Evolutionary conservation across 2,329 filamentous ascomycete genomes (phyloP), one percentile per base, ranked within the genome.

Genomic region (Trichoderma harzianum): DNA sequence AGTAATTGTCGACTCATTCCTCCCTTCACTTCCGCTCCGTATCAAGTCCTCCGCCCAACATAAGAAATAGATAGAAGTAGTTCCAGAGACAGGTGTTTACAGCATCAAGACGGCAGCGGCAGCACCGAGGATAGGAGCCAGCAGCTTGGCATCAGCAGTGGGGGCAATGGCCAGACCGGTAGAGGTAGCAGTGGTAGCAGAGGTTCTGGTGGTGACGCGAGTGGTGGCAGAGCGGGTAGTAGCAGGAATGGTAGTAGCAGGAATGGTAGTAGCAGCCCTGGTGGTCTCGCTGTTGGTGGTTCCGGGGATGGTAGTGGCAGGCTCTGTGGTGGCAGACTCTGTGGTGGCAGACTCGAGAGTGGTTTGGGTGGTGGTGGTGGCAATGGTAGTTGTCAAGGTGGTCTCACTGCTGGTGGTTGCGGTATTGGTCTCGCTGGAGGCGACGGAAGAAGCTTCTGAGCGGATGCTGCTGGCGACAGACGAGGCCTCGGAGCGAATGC

Each of bases 81-180:
- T 51, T 61, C 26, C 39, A 51, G 30, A 24, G 47, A 53, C 30
- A 51, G 5, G 21, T 60, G 57, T 53, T 71, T 66, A 71, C 32
- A 71, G 18, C 69, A 71, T 65, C 61, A 71, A n/a, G 6, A 71
- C 10, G 26, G 69, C 69, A 14, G 69, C 69, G 26, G 69, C 69
- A 60, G 69, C 69, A 65, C 69, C 69, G 16, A 71, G 26, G 61
- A 71, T 57, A 16, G 69, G 69, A 28, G 62, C 69, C 51, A 71
- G 61, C 51, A 71, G 47, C 69, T 72, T 72, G 53, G 62, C 64
- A 24, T 72, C 70, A 32, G 69, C 69, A 51, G 64, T 68, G 11
- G 64, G 64, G 5, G 55, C 55, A 16, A 57, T 47, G 16, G 43
- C 70, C 55, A 68, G 43, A 14, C 30, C 70, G 21, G 53, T 58